Conservation (phyloP, 2,329 filamentous ascomycete species). For the Pseudogymnoascus sp. region DNA sequence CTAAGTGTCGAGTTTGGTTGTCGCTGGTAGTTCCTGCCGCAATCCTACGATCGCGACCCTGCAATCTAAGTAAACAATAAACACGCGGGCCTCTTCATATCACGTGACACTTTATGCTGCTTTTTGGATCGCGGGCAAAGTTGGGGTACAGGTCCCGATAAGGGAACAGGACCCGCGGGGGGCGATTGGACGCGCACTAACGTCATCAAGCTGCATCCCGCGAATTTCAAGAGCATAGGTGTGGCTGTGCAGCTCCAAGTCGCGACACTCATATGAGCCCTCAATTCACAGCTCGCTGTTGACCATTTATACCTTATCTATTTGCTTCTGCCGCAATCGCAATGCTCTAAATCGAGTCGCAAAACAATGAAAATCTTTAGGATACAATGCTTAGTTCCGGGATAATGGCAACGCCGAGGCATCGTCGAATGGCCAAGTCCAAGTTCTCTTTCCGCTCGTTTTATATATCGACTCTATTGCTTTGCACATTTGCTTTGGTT, state of each 20-base stretch:
- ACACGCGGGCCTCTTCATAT: background rate
- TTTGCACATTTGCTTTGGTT: conserved; percentile 24
- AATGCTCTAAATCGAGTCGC: background rate
- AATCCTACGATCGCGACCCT: conserved; percentile 4
- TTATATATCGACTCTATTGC: conserved; percentile 25
- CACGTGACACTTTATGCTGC: background rate
- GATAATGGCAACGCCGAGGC: background rate
- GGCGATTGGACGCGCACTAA: background rate
- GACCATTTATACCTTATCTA: background rate
- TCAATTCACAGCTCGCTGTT: background rate
- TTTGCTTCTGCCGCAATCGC: background rate
- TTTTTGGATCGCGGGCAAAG: background rate
- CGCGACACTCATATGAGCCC: background rate
- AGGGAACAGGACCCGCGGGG: conserved; percentile 2
- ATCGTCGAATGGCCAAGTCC: background rate
- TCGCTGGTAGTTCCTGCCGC: conserved; percentile 4
- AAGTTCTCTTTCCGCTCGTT: conserved; percentile 28
- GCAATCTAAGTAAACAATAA: conserved; percentile 8
- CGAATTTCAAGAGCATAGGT: background rate
- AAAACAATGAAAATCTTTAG: background rate
- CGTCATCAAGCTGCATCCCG: conserved; percentile 3
- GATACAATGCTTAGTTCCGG: background rate
- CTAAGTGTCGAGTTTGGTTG: background rate
- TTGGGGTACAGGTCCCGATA: conserved; percentile 6
- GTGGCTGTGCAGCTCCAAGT: conserved; percentile 3